Evolutionary conservation across 176 grass and related monocot species (phyloP), one percentile per base, ranked within the genome.

Genomic region (Carex parvula): DNA sequence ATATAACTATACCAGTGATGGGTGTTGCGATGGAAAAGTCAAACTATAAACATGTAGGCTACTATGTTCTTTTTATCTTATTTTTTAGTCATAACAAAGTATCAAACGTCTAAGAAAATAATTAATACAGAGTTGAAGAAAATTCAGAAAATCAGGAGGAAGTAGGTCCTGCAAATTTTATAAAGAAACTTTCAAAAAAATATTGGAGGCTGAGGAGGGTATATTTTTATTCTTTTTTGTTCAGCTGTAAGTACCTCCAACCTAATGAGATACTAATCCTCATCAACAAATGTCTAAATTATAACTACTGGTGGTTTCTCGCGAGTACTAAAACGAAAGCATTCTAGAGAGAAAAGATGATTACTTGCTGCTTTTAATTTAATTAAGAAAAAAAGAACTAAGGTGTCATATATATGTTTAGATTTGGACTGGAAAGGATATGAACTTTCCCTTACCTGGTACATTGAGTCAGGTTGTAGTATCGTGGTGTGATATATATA

Each of bases 391-490:
- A 4, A n/a, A 64, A 29, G 10, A 64, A 59, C 5, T 59, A 59
- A 59, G 56, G 57, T 59, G 57, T 6, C 57, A 60, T 60, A 60
- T 60, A 60, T 60, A 60, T 60, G 57, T 55, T 54, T 15, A 76
- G 48, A 30, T 55, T 16, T 55, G 24, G 11, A 56, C 72, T 3
- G 72, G 13, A 77, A 56, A 77, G 48, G 46, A 32, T 26, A 6
- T 3, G 13, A 29, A 16, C 13, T 16, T 8, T 29, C 17, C 72
- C 72, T 16, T 16, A 56, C 21, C 46, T 77, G 72, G 72, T 76
- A 55, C 46, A 29, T 12, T 52, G 70, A 13, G 20, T 76, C 72
- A 76, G 72, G 48, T 76, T 76, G 46, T 75, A 54, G 71, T 24
- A 54, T 21, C 42, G 12, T 50, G 30, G 61, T 17, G 54, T 32